Base-by-base conservation (phyloP, 106 monocot species). In the Platanthera zijinensis region DNA sequence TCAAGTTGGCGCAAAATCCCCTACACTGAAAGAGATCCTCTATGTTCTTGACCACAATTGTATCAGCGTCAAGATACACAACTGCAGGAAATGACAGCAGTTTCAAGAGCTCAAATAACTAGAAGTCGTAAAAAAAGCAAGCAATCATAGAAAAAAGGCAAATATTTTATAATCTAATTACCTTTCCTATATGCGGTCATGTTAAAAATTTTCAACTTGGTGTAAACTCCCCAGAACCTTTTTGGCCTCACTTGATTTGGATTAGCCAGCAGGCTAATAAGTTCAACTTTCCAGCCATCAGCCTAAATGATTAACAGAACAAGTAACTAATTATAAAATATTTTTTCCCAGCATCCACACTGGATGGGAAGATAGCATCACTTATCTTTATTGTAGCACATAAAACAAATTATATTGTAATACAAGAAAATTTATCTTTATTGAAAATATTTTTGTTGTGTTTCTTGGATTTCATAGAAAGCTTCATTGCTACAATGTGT, bases 181-280 rank as follows among this genome's bases (percentile, higher is more conserved):
- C 99, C 99, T 94, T 99, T 99, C 84, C 83, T 92, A 77, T 99
- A 99, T 28, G 18, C 84, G 76, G 94, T 99, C 91, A 99, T 74
- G 70, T 88, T 92, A 79, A 99, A 99, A 81, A 99, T 90, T 77
- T 99, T 99, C 50, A 99, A 74, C 70, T 99, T 99, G 51, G 99
- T 99, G 82, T 99, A 99, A 57, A 99, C 99, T 64, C 99, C 99
- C 99, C 99, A 99, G 78, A 99, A 99, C 73, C 99, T 89, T 84
- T 88, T 94, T 78, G 99, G 99, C 28, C 99, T 83, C 32, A 84
- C 76, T 76, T 82, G 83, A 84, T 99, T 99, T 82, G 99, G 99
- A 84, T 99, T 99, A 47, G 84, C 84, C 84, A 99, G 77, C 67
- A 99, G 81, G 72, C 78, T 94, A 75, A 99, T 99, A 78, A 25